Conservation (phyloP, 768 basidiomycete species). For the Suillus subalutaceus region DNA sequence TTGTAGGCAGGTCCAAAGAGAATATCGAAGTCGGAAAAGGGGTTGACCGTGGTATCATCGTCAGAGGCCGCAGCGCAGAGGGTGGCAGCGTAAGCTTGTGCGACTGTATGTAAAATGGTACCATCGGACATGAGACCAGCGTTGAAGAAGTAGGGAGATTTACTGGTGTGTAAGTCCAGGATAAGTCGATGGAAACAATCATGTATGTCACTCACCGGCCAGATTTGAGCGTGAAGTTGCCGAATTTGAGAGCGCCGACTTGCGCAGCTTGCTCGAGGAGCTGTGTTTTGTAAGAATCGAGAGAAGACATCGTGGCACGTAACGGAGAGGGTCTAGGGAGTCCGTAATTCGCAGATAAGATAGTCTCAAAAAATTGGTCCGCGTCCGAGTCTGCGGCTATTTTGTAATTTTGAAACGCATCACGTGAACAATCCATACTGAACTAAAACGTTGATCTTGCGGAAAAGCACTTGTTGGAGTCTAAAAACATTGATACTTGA, state of each 20-base stretch:
- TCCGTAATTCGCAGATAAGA: neutral
- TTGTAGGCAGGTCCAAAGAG: constrained; percentile 98
- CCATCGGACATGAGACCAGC: constrained; percentile 88
- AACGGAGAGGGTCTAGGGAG: neutral
- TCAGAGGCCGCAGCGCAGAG: constrained; percentile 58
- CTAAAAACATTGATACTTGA: neutral
- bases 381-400: neutral
- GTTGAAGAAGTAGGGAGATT: constrained; percentile 98
- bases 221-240: constrained; percentile 91
- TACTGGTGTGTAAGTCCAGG: constrained; percentile 40
- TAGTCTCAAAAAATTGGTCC: neutral
- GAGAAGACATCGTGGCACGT: constrained; percentile 5
- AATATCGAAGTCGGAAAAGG: constrained; percentile 64
- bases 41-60: constrained; percentile 20
- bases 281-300: constrained; percentile 58
- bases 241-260: constrained; percentile 83
- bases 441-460: no score
- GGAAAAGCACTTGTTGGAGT: neutral
- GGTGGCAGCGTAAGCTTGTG: constrained; percentile 82
- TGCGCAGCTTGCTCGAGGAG: constrained; percentile 71
- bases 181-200: constrained; percentile 4
- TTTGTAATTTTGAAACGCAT: neutral
- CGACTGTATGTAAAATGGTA: constrained; percentile 73
- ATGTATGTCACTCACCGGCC: constrained; percentile 66
- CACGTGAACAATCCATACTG: neutral